Conservation (phyloP, 2,329 filamentous ascomycete species). For the Penicillium hordei region DNA sequence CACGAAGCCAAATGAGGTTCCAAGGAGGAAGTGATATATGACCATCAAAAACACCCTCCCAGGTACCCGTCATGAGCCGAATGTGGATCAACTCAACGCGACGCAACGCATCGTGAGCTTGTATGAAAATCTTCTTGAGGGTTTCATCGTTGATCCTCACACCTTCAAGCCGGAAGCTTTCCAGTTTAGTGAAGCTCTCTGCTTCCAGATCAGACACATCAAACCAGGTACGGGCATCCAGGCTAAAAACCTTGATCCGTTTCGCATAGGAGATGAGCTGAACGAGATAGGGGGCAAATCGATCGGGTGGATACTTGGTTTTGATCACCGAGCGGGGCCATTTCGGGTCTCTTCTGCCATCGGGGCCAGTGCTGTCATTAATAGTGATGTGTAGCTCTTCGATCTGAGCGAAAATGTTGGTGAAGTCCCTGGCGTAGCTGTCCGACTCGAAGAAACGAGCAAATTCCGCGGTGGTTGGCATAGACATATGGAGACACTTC, state of each 20-base stretch:
- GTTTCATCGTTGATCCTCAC: background rate
- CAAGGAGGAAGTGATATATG: background rate
- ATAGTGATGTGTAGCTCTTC: background rate
- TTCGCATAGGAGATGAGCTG: background rate
- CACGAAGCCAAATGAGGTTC: background rate
- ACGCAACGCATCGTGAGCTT: background rate
- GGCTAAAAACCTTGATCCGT: background rate
- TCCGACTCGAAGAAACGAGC: background rate
- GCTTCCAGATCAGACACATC: background rate
- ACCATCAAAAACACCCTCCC: background rate
- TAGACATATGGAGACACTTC: background rate
- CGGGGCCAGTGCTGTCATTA: background rate
- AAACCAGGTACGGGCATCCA: background rate
- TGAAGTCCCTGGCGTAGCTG: background rate
- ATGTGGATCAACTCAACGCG: background rate
- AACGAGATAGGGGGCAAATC: background rate
- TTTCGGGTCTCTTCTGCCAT: background rate
- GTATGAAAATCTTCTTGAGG: background rate
- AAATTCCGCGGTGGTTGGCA: conserved; percentile 1
- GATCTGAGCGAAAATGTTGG: background rate
- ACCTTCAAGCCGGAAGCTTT: background rate
- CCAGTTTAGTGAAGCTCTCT: background rate
- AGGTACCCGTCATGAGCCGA: background rate
- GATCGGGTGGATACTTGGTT: background rate
- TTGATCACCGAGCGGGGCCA: background rate